Percentiles rank a stretch among this genome's conserved stretches.
Evolutionary conservation across 495 filamentous ascomycete species (phyloP).

Genomic region (Tuber melanosporum): DNA sequence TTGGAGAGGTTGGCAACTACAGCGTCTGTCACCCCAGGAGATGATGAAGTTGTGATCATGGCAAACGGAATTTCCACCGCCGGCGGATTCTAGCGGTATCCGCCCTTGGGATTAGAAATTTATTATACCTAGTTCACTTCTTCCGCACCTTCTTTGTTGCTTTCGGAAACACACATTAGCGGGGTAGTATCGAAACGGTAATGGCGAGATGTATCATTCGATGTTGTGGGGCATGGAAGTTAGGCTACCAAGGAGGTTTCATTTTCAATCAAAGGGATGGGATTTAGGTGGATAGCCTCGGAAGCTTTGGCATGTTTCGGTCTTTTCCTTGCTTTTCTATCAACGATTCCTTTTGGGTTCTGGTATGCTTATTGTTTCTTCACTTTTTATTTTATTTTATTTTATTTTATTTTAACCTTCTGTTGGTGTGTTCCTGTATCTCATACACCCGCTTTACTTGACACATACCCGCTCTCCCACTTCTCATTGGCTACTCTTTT

Average conservation of each 20-base stretch:
- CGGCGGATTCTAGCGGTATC: background rate
- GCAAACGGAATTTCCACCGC: background rate
- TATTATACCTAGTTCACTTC: background rate
- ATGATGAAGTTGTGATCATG: background rate
- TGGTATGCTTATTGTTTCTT: background rate
- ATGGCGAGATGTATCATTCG: background rate
- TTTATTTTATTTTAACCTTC: background rate
- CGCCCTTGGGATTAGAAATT: background rate
- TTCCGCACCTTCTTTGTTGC: background rate
- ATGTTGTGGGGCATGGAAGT: background rate
- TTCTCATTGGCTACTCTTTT: background rate
- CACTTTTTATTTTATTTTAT: background rate
- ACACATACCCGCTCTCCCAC: background rate
- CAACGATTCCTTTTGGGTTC: background rate
- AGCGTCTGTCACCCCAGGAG: background rate
- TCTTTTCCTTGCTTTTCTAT: background rate
- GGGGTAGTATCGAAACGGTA: background rate
- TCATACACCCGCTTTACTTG: background rate
- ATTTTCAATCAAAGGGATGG: background rate
- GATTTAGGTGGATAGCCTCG: background rate
- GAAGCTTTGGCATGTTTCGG: background rate
- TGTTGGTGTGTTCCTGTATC: background rate
- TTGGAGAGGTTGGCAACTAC: conserved; percentile 18
- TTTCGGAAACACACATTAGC: background rate
- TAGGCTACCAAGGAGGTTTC: background rate